Conservation (phyloP, 1,139 yeast species). For the Zygoascus meyerae region DNA sequence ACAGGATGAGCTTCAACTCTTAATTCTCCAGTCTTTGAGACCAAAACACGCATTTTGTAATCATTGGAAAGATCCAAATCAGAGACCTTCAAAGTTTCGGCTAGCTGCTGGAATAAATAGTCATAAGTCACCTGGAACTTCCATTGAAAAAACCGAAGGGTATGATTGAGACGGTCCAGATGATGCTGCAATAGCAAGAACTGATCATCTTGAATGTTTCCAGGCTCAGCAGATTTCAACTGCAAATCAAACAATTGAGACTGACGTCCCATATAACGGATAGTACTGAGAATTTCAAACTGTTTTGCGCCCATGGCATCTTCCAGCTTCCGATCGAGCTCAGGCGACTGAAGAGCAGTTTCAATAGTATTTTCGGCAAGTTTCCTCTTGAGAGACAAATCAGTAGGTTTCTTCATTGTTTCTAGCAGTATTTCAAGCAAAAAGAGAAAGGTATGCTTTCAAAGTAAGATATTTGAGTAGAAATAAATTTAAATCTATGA, state of each 20-base stretch:
- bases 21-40: slow-evolving; percentile 45
- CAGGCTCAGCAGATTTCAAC: too few relatives aligned
- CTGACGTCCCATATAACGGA: neutral
- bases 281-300: slow-evolving; percentile 12
- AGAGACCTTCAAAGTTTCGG: slow-evolving; percentile 35
- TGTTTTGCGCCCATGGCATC: neutral
- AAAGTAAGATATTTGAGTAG: too few relatives aligned
- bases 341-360: neutral
- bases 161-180: slow-evolving; percentile 48
- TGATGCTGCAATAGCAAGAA: slow-evolving; percentile 61
- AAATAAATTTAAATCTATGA: too few relatives aligned
- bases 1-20: slow-evolving; percentile 47
- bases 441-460: too few relatives aligned
- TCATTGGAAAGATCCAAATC: slow-evolving; percentile 35
- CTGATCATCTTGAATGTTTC: slow-evolving; percentile 17
- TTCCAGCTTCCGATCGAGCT: neutral
- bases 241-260: neutral
- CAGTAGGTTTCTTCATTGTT: too few relatives aligned
- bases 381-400: too few relatives aligned
- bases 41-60: slow-evolving; percentile 55
- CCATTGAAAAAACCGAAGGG: slow-evolving; percentile 53
- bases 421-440: too few relatives aligned
- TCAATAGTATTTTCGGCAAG: neutral
- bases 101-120: slow-evolving; percentile 42
- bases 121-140: slow-evolving; percentile 40